Base-by-base conservation (phyloP, 176 grass and related monocot species). In the Tillandsia fasciculata region DNA sequence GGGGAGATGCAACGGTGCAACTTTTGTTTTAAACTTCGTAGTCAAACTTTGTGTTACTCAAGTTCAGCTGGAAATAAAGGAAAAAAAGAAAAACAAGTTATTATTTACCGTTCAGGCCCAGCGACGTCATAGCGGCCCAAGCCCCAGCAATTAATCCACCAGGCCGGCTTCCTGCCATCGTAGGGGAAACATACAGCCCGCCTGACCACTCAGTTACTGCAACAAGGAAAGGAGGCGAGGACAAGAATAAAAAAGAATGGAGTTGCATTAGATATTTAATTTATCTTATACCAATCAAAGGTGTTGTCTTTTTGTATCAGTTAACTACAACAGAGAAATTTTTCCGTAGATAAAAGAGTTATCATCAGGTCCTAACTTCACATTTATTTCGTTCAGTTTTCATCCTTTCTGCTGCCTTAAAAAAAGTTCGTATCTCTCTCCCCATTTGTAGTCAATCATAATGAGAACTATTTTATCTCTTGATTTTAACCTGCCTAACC, bases 201-300 rank as follows among this genome's bases (percentile, higher is more conserved):
- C 94, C 94, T 5, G 94, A 87, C 94, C 94, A 99, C 79, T 99
- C 94, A 10, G 94, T 99, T 49, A 99, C 94, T 93, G 76, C 63
- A 85, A 9, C 71, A 61, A 56, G 10, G 11, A 15, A 10, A 61
- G 20, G 20, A 20, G 20, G 2, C 12, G 9, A 59, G 17, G 22
- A 5, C 33, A 42, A 6, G 33, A 42, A 42, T 7, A 5, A 42
- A 42, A 42, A 42, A 66, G 72, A 70, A 65, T 79, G 49, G 66
- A 13, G 11, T 26, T 18, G 49, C 20, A 58, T 61, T 68, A 10
- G 51, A 26, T 20, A 15, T 26, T 11, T 63, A 23, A 53, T 70
- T 66, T 68, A 48, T 24, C 11, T 61, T 18, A 56, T n/a, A 12
- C 52, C 22, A 23, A 23, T n/a, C 56, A 23, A 18, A 61, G n/a